Conservation (phyloP, 1,139 yeast genomes). For the Sugiyamaella novakii region DNA sequence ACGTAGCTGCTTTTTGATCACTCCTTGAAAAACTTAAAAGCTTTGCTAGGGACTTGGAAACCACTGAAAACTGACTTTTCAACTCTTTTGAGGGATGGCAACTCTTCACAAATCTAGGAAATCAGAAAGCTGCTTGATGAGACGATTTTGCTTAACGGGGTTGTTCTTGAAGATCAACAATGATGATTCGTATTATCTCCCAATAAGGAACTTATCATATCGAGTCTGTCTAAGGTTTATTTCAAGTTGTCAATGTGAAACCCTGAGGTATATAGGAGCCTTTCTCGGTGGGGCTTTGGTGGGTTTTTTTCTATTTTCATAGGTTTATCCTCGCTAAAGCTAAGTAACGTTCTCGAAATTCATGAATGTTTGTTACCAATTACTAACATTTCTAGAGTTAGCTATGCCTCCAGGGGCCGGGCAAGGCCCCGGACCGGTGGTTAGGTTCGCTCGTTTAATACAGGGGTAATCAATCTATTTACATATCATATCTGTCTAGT, state of each 20-base stretch:
- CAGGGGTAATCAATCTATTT: too few species aligned
- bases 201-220: background rate
- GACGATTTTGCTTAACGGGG: slow-evolving; percentile 1
- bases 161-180: slow-evolving; percentile 1
- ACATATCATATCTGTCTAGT: slow-evolving; percentile 1
- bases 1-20: slow-evolving; percentile 16
- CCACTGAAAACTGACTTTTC: slow-evolving; percentile 13
- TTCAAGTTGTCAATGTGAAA: too few species aligned
- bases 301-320: slow-evolving; percentile 10
- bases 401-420: too few species aligned
- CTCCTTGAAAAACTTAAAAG: slow-evolving; percentile 11
- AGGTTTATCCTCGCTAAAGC: background rate
- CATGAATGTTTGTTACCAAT: too few species aligned
- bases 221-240: too few species aligned
- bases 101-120: background rate
- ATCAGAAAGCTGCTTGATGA: slow-evolving; percentile 1
- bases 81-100: background rate
- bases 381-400: too few species aligned
- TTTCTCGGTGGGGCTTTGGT: slow-evolving; percentile 19
- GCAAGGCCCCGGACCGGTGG: too few species aligned
- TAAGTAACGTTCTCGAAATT: too few species aligned
- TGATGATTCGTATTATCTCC: slow-evolving; percentile 22
- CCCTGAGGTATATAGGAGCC: too few species aligned
- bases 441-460: too few species aligned
- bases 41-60: slow-evolving; percentile 15